Percentiles rank a stretch among this genome's conserved stretches.
Conservation (phyloP, 2,329 filamentous ascomycete species). For the Penicillium palitans region DNA sequence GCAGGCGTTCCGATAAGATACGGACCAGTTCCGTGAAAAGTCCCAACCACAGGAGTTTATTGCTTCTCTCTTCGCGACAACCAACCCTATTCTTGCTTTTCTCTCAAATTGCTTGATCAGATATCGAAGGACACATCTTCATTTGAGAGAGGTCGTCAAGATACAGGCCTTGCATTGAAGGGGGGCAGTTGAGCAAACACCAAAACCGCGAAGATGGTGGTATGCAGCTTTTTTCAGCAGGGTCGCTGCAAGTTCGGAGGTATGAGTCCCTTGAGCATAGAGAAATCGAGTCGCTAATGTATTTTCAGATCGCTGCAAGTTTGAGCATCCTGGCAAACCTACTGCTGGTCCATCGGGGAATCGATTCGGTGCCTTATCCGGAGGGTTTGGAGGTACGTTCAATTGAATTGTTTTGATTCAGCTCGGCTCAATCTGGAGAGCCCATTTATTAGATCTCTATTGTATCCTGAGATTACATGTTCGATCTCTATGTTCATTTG, state of each 20-base stretch:
- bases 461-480: neutral
- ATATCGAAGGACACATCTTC: neutral
- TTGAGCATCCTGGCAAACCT: constrained; percentile 56
- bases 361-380: constrained; percentile 58
- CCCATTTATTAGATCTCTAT: neutral
- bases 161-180: neutral
- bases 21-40: constrained; percentile 4
- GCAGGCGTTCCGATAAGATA: constrained; percentile 10
- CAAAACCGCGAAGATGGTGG: constrained; percentile 35
- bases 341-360: constrained; percentile 49
- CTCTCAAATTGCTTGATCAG: neutral
- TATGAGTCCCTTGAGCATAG: constrained; percentile 37
- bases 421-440: neutral
- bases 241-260: constrained; percentile 67
- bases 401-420: constrained; percentile 1
- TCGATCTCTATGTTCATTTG: neutral
- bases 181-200: constrained; percentile 1
- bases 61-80: neutral
- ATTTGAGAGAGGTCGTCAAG: neutral
- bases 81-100: neutral
- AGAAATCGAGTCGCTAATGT: neutral
- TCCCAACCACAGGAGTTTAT: constrained; percentile 6
- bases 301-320: constrained; percentile 57
- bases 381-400: constrained; percentile 45
- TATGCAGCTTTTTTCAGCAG: constrained; percentile 66